Base-by-base conservation (phyloP, 2,329 filamentous ascomycete genomes). In the Fusarium nanum region DNA sequence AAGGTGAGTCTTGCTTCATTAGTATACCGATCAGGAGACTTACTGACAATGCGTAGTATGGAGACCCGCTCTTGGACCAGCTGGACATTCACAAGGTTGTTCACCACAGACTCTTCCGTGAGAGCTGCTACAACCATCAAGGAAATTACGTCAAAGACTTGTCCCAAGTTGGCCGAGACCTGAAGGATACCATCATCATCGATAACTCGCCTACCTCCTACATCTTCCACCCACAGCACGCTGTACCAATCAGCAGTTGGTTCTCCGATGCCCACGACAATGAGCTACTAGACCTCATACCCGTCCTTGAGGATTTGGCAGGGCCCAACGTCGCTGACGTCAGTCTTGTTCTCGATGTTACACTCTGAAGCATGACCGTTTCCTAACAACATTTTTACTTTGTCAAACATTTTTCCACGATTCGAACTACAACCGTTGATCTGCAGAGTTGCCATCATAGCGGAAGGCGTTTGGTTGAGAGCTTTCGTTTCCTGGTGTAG, bases 221-320 rank as follows among this genome's bases (percentile, higher is more conserved):
- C 84, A 98, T 99, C 76, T 99, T 99, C 87, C 96, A 99, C 79
- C 96, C 96, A 25, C 95, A 99, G 84, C 96, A 99, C 80, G 96
- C 96, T 66, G 95, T 99, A 52, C 96, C 96, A 27, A 99, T 99
- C 83, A 98, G 94, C 88, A 98, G 95, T 86, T 99, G 96, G 96
- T 99, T 99, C 84, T 98, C 94, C 73, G 96, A 99, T 83, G 96
- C 96, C 67, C 96, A 99, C 82, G 96, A 99, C 84, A 99, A 99
- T 82, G 96, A 99, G 86, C 87, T 99, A 68, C 87, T 99, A 77
- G 96, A 99, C 80, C 86, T 99, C 76, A 98, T 99, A 80, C 96
- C 96, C 56, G 96, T 99, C 76, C 93, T 99, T 73, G 96, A 99
- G 86, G 96, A 99, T 82, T 87, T 99, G 78, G 95, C 96, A 68